These are phyloP conservation scores for Teunomyces gatunensis DNA, from an alignment of 805 yeast species.

Conservation along the genomic window DNA sequence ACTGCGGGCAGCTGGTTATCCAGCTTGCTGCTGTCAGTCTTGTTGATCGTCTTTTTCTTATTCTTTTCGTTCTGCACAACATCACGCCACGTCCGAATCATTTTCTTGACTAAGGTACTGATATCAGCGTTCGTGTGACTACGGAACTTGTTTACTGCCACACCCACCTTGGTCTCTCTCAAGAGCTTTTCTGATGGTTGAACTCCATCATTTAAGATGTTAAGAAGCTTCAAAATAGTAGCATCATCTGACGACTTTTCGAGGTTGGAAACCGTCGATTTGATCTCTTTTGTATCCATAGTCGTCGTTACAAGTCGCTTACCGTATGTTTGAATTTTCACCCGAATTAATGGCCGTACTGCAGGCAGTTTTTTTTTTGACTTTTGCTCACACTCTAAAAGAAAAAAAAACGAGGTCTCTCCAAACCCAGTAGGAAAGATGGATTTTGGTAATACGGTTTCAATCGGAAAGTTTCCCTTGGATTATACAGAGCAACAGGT, in stretches of 20 bases:
- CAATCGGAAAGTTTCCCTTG: slow-evolving; percentile 85
- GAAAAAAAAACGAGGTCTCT: background rate
- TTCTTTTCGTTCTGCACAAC: slow-evolving; percentile 68
- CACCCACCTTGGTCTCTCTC: slow-evolving; percentile 95
- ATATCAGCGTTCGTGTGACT: slow-evolving; percentile 66
- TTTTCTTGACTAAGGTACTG: slow-evolving; percentile 68
- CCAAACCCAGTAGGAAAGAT: background rate
- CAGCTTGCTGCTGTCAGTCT: slow-evolving; percentile 3
- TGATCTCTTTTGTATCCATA: slow-evolving; percentile 75
- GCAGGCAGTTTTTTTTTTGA: background rate
- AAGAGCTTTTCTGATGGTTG: slow-evolving; percentile 81
- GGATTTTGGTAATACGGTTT: slow-evolving; percentile 36
- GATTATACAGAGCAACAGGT: slow-evolving; percentile 94
- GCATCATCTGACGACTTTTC: slow-evolving; percentile 69
- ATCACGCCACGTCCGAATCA: slow-evolving; percentile 89
- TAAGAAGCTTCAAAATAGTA: slow-evolving; percentile 64
- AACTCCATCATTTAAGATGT: slow-evolving; percentile 64
- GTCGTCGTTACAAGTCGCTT: background rate
- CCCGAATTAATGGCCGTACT: background rate
- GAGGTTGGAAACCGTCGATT: slow-evolving; percentile 63
- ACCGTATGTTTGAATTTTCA: slow-evolving; percentile 3
- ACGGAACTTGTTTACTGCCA: slow-evolving; percentile 87
- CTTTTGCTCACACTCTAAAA: background rate
- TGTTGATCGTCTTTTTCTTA: slow-evolving; percentile 25
- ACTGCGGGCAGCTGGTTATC: slow-evolving; percentile 3